Evolutionary conservation across 1,284 basidiomycete genomes (phyloP).

Genomic region (Cutaneotrichosporon sp.): DNA sequence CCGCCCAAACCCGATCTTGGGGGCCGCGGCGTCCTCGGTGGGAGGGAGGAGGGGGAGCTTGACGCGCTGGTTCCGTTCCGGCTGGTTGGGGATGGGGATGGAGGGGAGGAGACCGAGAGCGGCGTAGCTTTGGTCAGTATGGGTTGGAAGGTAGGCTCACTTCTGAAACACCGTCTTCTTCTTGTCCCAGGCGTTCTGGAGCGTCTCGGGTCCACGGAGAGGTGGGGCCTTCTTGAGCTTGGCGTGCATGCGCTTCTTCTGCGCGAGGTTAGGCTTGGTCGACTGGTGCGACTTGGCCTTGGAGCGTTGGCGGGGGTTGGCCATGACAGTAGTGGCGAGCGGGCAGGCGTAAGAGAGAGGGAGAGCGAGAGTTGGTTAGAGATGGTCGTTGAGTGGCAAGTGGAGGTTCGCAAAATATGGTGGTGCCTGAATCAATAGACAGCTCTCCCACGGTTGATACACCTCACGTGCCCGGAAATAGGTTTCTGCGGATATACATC

Average conservation of each 20-base stretch:
- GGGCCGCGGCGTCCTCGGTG: constrained; percentile 22
- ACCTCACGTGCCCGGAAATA: neutral
- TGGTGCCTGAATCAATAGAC: neutral
- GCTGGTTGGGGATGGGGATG: constrained; percentile 40
- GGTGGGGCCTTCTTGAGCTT: constrained; percentile 66
- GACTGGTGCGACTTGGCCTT: constrained; percentile 45
- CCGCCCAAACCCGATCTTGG: constrained; percentile 74
- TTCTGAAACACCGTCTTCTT: constrained; percentile 90
- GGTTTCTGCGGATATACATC: neutral
- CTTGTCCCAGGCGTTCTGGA: constrained; percentile 86
- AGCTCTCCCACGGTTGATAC: neutral
- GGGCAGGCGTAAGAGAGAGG: neutral
- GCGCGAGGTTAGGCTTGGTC: constrained; percentile 37
- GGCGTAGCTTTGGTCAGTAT: constrained; percentile 43
- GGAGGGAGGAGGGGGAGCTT: constrained; percentile 60
- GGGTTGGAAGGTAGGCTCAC: constrained; percentile 56
- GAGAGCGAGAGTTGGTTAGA: neutral
- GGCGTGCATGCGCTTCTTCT: constrained; percentile 44
- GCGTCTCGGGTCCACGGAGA: constrained; percentile 74
- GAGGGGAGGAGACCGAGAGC: constrained; percentile 51
- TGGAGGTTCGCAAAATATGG: constrained; percentile 8
- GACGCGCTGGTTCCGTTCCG: constrained; percentile 34
- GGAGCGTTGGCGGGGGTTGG: constrained; percentile 77
- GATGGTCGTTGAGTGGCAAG: constrained; percentile 2
- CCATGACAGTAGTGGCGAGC: constrained; percentile 60